Base-by-base conservation (phyloP, 306 rosid species). In the Astragalus glycyphyllos region DNA sequence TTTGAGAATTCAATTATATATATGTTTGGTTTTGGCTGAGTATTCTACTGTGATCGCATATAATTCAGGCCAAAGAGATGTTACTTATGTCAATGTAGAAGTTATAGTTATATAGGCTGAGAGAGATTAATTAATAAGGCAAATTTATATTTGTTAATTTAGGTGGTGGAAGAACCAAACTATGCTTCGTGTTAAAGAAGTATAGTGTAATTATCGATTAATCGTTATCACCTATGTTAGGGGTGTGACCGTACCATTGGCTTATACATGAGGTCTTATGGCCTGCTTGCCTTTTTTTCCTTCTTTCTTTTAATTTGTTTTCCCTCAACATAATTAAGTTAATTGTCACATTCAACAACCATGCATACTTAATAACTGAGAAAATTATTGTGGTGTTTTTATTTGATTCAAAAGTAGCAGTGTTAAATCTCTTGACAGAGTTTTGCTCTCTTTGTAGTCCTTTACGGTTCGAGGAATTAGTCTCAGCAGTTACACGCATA, bases 61-160 rank as follows among this genome's bases (percentile, higher is more conserved):
- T 58, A 45, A 59, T 50, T 73, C 66, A 67, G 65, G 64, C 76
- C 67, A 7, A 44, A 13, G 72, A 31, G 46, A 14, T 64, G 32
- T 15, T 37, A 68, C 17, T n/a, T 53, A 60, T 60, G 11, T 20
- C 38, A 65, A 64, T 54, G 20, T 13, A 5, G 62, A 51, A 48
- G 69, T 44, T 31, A n/a, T 47, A 40, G 65, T 44, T 31, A n/a
- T n/a, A n/a, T n/a, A 56, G 45, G 64, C 9, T 35, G 48, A 53
- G 64, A 60, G 64, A 56, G 40, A 14, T 26, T 26, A 26, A 26
- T 26, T 1, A 26, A 1, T 26, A 48, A 58, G 44, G 74, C 20
- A 49, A 23, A 69, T 41, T 29, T 68, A 61, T 61, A 44, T 32
- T 40, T 42, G 37, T 58, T 17, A 60, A 73, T n/a, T 68, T 68